Evolutionary conservation across 371 early-diverging fungal genomes (phyloP).

Genomic region (Mucor irregularis): DNA sequence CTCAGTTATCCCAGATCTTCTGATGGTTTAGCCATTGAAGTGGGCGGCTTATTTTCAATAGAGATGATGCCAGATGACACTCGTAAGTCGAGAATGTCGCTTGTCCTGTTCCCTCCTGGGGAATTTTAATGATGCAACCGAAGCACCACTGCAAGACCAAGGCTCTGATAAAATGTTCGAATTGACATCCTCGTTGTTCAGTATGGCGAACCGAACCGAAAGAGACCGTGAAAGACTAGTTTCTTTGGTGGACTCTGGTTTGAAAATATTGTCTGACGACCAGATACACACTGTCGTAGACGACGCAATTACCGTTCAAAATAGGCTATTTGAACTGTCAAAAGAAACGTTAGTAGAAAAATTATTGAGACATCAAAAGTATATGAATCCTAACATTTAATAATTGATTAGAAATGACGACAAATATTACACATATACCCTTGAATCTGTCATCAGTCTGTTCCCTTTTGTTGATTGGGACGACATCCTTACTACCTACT

Average conservation of each 20-base stretch:
- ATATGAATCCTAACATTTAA: not conserved
- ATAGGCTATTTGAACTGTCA: constrained; percentile 20
- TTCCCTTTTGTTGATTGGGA: constrained; percentile 46
- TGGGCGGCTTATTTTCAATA: constrained; percentile 18
- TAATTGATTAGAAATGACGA: not conserved
- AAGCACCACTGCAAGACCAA: not conserved
- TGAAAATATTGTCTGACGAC: constrained; percentile 11
- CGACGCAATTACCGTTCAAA: constrained; percentile 53
- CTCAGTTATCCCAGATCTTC: constrained; percentile 7
- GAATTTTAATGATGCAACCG: not conserved
- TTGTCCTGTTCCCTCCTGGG: constrained; percentile 8
- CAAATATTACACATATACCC: not conserved
- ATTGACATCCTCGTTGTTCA: constrained; percentile 7
- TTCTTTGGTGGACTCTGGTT: not conserved
- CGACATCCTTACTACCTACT: constrained; percentile 15
- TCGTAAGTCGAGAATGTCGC: constrained; percentile 3
- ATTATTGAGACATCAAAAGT: not conserved
- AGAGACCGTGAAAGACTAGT: constrained; percentile 9
- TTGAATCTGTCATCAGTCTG: constrained; percentile 22
- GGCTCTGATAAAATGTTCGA: not conserved
- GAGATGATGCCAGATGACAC: constrained; percentile 9
- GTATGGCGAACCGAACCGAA: constrained; percentile 9
- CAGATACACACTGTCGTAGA: constrained; percentile 31
- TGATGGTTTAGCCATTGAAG: constrained; percentile 14
- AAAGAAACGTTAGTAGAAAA: constrained; percentile 13